Base-by-base conservation (phyloP, 768 basidiomycete genomes). In the Lenzites betulinus region DNA sequence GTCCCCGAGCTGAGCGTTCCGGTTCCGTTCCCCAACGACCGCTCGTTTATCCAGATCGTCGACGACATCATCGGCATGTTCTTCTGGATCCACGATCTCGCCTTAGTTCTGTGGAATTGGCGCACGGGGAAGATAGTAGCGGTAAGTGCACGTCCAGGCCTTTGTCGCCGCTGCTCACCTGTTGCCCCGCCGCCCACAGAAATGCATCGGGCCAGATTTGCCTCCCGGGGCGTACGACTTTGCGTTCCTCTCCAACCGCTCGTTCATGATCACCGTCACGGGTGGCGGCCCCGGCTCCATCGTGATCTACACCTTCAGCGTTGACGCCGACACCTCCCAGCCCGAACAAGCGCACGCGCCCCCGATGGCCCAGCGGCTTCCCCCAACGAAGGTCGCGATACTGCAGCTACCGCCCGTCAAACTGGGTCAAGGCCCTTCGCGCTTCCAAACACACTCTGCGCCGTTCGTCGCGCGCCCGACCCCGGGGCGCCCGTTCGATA, bases 21-120 rank as follows among this genome's bases (percentile, higher is more conserved):
- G 26, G 69, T 70, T 28, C 66, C 59, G 36, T 65, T 70, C 49
- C n/a, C 60, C 42, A 63, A 70, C 22, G 60, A 64, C 12, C 73
- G 60, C 30, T 74, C 76, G 11, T 75, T 77, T 58, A 73, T 85
- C 5, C 83, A 86, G 67, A 75, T 86, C 48, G 83, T 77, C 2
- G 78, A 79, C 25, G 85, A 87, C 59, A 72, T 84, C 30, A 66
- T 88, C 33, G 84, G 78, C 5, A 68, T 83, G 50, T 79, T 81
- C 69, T 76, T 76, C 54, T 76, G 73, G 65, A 50, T 70, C 23
- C 69, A 74, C 33, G 66, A 67, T n/a, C 68, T 75, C 2, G 72
- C 74, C 1, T 65, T 81, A 5, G 35, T 81, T 22, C 70, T 81
- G 7, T 86, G 83, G 82, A 80, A 83, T 53, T 86, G 85, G 85